Conservation (phyloP, 2,329 filamentous ascomycete species). For the Venturia carpophila region DNA sequence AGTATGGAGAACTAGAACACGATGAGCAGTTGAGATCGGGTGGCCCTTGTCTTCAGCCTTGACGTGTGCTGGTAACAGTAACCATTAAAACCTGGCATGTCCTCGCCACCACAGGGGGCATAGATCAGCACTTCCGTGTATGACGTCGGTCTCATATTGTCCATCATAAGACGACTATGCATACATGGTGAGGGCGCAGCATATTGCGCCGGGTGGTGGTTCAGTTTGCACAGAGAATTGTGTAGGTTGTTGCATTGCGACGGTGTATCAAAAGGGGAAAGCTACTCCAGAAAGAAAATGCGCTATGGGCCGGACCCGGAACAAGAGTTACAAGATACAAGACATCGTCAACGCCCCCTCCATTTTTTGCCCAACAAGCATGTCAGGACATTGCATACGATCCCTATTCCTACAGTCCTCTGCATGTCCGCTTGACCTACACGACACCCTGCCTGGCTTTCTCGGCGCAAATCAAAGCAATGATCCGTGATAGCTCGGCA, state of each 20-base stretch:
- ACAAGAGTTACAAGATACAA: neutral
- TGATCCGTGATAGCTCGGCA: slow-evolving; percentile 42
- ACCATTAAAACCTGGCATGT: slow-evolving; percentile 3
- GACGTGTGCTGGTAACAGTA: neutral
- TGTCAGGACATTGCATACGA: neutral
- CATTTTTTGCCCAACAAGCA: neutral
- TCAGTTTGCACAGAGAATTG: neutral
- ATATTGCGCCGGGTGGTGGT: neutral
- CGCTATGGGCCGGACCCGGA: neutral
- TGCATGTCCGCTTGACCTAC: neutral
- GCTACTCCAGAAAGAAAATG: neutral
- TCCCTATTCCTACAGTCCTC: neutral
- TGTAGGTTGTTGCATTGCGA: neutral
- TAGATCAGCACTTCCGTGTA: neutral
- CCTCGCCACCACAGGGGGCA: neutral
- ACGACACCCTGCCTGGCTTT: slow-evolving; percentile 41
- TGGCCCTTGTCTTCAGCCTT: neutral
- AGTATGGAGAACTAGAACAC: neutral
- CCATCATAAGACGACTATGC: no score
- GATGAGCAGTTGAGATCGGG: neutral
- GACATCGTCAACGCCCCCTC: neutral
- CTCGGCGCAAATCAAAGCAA: slow-evolving; percentile 45
- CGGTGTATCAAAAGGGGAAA: neutral
- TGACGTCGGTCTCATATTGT: neutral
- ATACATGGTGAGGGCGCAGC: neutral